Evolutionary conservation across 2,329 filamentous ascomycete genomes (phyloP).

Genomic region (Escovopsis sp.): DNA sequence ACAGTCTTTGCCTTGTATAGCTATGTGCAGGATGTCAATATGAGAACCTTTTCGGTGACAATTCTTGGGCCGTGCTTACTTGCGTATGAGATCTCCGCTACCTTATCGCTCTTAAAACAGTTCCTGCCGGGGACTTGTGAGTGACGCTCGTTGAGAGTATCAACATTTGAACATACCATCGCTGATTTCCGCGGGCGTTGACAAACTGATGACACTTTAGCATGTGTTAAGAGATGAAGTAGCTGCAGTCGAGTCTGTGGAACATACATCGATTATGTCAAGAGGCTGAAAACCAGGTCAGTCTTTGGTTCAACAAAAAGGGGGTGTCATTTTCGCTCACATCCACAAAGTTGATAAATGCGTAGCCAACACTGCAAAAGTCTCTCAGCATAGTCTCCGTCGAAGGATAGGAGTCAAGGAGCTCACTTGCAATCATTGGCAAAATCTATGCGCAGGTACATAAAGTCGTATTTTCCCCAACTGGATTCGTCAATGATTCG

Average conservation of each 20-base stretch:
- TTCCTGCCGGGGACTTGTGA: slow-evolving; percentile 37
- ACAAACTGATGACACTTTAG: slow-evolving; percentile 43
- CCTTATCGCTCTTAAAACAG: slow-evolving; percentile 69
- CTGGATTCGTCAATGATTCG: slow-evolving; percentile 63
- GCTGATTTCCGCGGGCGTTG: slow-evolving; percentile 51
- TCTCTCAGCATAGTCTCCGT: slow-evolving; percentile 1
- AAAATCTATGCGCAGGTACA: slow-evolving; percentile 87
- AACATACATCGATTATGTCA: slow-evolving; percentile 54
- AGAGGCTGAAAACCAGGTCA: slow-evolving; percentile 40
- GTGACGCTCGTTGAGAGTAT: neutral
- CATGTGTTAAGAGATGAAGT: neutral
- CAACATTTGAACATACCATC: slow-evolving; percentile 37
- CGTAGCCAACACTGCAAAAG: slow-evolving; percentile 67
- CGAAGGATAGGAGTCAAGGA: neutral
- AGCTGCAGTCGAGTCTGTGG: neutral
- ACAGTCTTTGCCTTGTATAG: slow-evolving; percentile 84
- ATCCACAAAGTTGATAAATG: slow-evolving; percentile 88
- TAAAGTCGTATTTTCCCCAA: slow-evolving; percentile 78
- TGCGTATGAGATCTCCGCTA: slow-evolving; percentile 88
- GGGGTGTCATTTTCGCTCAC: slow-evolving; percentile 30
- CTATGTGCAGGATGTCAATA: slow-evolving; percentile 28
- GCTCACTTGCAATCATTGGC: slow-evolving; percentile 70
- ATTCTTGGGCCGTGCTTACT: slow-evolving; percentile 32
- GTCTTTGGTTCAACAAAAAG: slow-evolving; percentile 6
- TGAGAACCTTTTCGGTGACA: neutral